Percentiles rank a stretch among this genome's conserved stretches.
These are phyloP conservation scores for Corinectria fuckeliana DNA, from an alignment of 2,329 filamentous ascomycete species.

Conservation along the genomic window DNA sequence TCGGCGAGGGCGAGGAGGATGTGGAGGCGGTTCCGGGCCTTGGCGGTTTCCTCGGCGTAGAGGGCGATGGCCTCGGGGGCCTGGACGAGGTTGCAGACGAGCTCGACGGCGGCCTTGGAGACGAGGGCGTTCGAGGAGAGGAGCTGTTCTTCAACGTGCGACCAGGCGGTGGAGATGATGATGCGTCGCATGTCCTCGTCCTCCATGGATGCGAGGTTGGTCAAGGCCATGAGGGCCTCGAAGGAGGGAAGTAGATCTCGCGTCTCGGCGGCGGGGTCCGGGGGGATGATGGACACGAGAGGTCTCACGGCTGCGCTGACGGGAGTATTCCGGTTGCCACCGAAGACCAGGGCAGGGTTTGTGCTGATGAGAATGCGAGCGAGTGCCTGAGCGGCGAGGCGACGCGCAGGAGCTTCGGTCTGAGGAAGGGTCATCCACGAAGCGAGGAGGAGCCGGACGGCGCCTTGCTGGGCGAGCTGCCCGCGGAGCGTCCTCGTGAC, in stretches of 20 bases:
- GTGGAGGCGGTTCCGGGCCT: conserved; percentile 77
- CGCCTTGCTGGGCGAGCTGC: conserved; percentile 90
- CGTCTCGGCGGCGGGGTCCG: conserved; percentile 66
- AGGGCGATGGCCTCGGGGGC: conserved; percentile 69
- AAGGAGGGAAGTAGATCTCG: conserved; percentile 88
- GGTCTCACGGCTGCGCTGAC: conserved; percentile 83
- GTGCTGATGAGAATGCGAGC: conserved; percentile 87
- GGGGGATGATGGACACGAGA: conserved; percentile 74
- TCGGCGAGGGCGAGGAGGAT: conserved; percentile 88
- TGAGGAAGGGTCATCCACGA: conserved; percentile 69
- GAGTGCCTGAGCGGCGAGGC: conserved; percentile 78
- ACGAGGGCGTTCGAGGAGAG: conserved; percentile 78
- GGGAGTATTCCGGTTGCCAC: conserved; percentile 73
- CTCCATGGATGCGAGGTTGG: conserved; percentile 87
- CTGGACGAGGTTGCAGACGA: conserved; percentile 89
- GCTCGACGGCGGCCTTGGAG: conserved; percentile 82
- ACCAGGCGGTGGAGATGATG: conserved; percentile 78
- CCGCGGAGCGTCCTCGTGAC: conserved; percentile 77
- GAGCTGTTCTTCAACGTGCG: conserved; percentile 81
- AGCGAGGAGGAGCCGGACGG: conserved; percentile 81
- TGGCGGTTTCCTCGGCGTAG: conserved; percentile 71
- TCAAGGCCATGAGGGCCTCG: conserved; percentile 88
- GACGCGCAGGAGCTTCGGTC: conserved; percentile 53
- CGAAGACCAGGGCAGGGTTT: conserved; percentile 85
- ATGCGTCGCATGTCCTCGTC: conserved; percentile 67